Conservation (phyloP, 2,329 filamentous ascomycete genomes). For the Colletotrichum scovillei region DNA sequence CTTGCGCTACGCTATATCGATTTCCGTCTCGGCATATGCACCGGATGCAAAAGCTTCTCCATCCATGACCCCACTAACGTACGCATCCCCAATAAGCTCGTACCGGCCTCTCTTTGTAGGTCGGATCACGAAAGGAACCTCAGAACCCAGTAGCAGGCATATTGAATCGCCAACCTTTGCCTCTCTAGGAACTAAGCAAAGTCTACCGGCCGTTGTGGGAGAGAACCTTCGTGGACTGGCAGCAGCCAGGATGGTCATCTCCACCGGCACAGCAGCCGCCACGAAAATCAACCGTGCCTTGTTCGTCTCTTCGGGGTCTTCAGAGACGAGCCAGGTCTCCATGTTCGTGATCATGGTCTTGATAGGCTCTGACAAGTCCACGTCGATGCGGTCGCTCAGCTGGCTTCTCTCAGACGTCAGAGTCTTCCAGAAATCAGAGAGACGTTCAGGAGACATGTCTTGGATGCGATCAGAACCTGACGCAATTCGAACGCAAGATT, state of each 20-base stretch:
- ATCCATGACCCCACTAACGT: conserved; percentile 23
- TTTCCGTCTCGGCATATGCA: background rate
- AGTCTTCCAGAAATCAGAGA: conserved; percentile 2
- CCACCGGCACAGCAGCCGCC: background rate
- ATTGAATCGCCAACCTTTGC: background rate
- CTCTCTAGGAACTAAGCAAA: conserved; percentile 4
- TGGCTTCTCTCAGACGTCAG: conserved; percentile 19
- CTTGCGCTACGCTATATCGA: background rate
- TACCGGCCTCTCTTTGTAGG: conserved; percentile 1
- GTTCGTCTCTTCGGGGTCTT: conserved; percentile 3
- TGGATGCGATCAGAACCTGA: background rate
- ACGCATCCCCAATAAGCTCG: conserved; percentile 16
- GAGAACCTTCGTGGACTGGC: background rate
- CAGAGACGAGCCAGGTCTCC: background rate
- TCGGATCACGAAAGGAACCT: conserved; percentile 21
- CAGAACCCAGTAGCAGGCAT: conserved; percentile 7
- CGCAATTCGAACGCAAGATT: conserved; percentile 1
- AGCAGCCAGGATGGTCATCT: background rate
- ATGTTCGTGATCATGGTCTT: background rate
- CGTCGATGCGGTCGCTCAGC: conserved; percentile 19
- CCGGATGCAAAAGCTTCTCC: conserved; percentile 9
- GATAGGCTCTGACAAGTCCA: conserved; percentile 6
- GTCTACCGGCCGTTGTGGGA: background rate
- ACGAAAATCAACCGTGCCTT: background rate
- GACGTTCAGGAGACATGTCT: background rate